Conservation (phyloP, 176 grass and related monocot genomes). For the Olyra latifolia region DNA sequence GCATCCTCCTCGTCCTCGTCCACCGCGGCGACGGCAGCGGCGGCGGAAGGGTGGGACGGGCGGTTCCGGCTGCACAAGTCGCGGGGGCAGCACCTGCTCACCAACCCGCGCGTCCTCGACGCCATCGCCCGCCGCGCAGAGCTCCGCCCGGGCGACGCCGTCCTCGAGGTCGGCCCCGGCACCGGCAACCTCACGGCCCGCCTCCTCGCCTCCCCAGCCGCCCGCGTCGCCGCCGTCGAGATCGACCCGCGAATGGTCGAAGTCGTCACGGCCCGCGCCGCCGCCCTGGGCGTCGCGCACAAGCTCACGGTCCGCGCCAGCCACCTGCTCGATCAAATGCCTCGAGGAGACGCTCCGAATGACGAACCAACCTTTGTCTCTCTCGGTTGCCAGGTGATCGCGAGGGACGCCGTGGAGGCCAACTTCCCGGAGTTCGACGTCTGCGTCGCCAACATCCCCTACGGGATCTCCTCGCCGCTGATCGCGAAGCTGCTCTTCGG, state of each 20-base stretch:
- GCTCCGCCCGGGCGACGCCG: conserved; percentile 52
- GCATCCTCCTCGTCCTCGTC: neutral
- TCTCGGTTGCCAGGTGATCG: conserved; percentile 50
- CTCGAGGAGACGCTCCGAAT: neutral
- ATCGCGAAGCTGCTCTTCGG: conserved; percentile 85
- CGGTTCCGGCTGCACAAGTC: conserved; percentile 69
- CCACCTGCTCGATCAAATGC: conserved; percentile 55
- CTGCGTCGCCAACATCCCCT: conserved; percentile 91
- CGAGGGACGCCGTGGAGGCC: conserved; percentile 58
- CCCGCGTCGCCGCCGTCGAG: conserved; percentile 59
- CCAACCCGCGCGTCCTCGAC: conserved; percentile 77
- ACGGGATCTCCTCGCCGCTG: conserved; percentile 77
- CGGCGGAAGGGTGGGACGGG: conserved; percentile 62
- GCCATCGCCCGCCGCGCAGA: conserved; percentile 52
- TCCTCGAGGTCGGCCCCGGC: conserved; percentile 84
- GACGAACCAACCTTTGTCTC: neutral
- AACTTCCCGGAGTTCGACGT: conserved; percentile 70
- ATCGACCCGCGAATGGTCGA: conserved; percentile 83
- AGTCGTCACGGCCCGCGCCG: conserved; percentile 51
- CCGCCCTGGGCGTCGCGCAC: conserved; percentile 32
- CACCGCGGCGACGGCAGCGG: neutral
- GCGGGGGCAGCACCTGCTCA: conserved; percentile 82
- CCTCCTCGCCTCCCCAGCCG: conserved; percentile 51
- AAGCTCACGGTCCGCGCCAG: conserved; percentile 57
- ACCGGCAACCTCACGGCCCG: conserved; percentile 81